Conservation (phyloP, 83 land plant species). For the Diphasiastrum complanatum region DNA sequence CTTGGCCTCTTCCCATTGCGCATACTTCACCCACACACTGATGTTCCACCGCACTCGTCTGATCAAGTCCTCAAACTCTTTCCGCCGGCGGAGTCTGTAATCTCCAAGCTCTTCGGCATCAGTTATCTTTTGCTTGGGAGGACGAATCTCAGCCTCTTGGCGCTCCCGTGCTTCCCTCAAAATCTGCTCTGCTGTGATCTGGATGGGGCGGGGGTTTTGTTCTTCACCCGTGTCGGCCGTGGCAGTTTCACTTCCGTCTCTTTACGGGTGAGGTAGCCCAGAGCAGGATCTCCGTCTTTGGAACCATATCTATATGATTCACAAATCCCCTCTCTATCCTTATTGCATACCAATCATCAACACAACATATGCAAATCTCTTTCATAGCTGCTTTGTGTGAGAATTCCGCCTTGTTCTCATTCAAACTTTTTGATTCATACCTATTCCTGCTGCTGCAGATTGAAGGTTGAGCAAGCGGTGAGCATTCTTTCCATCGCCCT, state of each 20-base stretch:
- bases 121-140: constrained; percentile 96
- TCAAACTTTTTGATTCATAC: too few relatives aligned
- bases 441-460: too few relatives aligned
- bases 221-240: constrained; percentile 92
- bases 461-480: too few relatives aligned
- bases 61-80: constrained; percentile 83
- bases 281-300: constrained; percentile 54
- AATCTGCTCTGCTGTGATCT: constrained; percentile 95
- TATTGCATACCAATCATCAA: too few relatives aligned
- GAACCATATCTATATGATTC: constrained; percentile 14
- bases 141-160: constrained; percentile 91
- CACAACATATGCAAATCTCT: too few relatives aligned
- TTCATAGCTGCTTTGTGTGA: too few relatives aligned
- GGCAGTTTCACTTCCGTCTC: constrained; percentile 97
- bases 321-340: too few relatives aligned
- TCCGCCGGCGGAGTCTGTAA: constrained; percentile 74
- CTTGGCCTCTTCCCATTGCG: constrained; percentile 92
- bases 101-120: constrained; percentile 79
- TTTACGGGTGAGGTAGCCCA: constrained; percentile 69
- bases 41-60: constrained; percentile 86
- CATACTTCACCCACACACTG: constrained; percentile 89
- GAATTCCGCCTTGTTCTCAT: too few relatives aligned
- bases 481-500: too few relatives aligned
- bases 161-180: constrained; percentile 88
- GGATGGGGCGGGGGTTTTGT: constrained; percentile 90